These are phyloP conservation scores for Acanthamoeba royreba DNA, from an alignment of 208 protist species.

Conservation along the genomic window DNA sequence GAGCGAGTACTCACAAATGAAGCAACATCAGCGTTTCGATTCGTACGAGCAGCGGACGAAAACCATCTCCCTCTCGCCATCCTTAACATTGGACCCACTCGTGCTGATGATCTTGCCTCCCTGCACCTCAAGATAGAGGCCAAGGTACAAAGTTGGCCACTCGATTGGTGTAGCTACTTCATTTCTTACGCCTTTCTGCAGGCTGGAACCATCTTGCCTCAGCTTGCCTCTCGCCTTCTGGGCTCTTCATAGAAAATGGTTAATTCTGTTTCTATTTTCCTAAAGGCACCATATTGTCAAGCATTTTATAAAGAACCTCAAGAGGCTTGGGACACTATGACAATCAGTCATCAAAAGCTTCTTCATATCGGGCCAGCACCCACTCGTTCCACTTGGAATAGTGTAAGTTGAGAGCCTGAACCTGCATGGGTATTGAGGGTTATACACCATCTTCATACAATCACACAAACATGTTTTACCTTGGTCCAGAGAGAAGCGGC, in stretches of 20 bases:
- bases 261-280: no score
- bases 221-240: not conserved
- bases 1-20: not conserved
- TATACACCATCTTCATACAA: no score
- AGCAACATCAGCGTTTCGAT: not conserved
- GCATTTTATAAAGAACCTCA: no score
- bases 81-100: not conserved
- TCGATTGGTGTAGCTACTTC: not conserved
- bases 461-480: not conserved
- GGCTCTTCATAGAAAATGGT: no score
- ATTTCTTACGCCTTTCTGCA: not conserved
- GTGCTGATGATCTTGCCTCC: not conserved
- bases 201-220: not conserved
- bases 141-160: not conserved
- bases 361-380: not conserved
- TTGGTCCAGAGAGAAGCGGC: not conserved
- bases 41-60: not conserved
- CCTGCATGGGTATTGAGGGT: no score
- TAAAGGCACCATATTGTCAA: no score
- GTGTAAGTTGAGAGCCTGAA: not conserved
- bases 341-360: not conserved
- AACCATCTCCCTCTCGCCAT: not conserved
- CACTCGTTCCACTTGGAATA: not conserved
- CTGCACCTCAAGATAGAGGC: not conserved
- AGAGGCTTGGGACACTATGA: no score